Evolutionary conservation across 2,329 filamentous ascomycete genomes (phyloP).

Genomic region (Xylariaceae sp.): DNA sequence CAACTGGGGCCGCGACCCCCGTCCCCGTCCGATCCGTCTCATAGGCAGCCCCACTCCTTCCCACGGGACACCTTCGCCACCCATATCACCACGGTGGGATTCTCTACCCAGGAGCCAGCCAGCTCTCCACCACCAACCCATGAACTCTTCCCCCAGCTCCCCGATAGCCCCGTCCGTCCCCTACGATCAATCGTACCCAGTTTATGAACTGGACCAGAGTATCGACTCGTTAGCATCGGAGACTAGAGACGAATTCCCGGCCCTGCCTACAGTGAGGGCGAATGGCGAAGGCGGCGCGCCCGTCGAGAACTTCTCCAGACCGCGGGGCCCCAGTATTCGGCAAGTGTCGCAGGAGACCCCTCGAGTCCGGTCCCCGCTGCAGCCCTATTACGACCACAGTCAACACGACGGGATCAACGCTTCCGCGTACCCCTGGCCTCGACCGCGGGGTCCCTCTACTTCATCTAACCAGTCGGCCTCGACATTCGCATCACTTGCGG

Average conservation of each 20-base stretch:
- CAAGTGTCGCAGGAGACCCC: conserved; percentile 35
- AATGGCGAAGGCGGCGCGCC: conserved; percentile 32
- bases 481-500: conserved; percentile 40
- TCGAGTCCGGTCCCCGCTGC: conserved; percentile 28
- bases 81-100: conserved; percentile 43
- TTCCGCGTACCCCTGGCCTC: conserved; percentile 35
- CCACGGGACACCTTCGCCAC: conserved; percentile 16
- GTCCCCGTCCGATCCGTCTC: conserved; percentile 3
- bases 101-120: conserved; percentile 30
- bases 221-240: conserved; percentile 21
- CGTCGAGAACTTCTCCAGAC: conserved; percentile 56
- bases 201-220: conserved; percentile 18
- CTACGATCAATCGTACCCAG: conserved; percentile 17
- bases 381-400: conserved; percentile 22
- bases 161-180: conserved; percentile 17
- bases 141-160: conserved; percentile 20
- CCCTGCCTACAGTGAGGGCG: conserved; percentile 21
- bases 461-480: conserved; percentile 44
- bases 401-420: conserved; percentile 18
- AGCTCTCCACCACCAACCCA: conserved; percentile 23
- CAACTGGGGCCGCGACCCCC: conserved; percentile 13
- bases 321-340: conserved; percentile 48
- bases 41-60: conserved; percentile 13
- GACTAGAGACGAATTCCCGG: conserved; percentile 24
- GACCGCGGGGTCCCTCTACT: conserved; percentile 41